These are phyloP conservation scores for Neopestalotiopsis sp. DNA, from an alignment of 2,329 filamentous ascomycete species.

Conservation along the genomic window DNA sequence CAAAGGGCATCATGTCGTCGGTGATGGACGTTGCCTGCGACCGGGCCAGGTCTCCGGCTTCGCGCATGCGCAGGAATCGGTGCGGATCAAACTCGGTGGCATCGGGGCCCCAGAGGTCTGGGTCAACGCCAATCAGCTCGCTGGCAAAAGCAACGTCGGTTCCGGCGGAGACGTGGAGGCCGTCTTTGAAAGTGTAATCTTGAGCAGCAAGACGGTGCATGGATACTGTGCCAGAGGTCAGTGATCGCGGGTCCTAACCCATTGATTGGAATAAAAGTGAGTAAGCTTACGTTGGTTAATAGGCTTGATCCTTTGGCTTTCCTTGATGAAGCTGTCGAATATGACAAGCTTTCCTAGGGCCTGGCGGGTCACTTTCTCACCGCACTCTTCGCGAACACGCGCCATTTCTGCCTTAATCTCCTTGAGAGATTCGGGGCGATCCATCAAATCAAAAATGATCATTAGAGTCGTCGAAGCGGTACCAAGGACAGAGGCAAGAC, in stretches of 20 bases:
- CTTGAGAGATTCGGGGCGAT: background rate
- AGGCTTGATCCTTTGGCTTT: background rate
- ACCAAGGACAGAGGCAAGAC: background rate
- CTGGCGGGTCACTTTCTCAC: background rate
- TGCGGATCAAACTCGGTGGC: background rate
- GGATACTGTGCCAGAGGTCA: background rate
- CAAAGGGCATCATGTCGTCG: background rate
- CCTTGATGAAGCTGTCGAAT: background rate
- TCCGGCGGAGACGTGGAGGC: background rate
- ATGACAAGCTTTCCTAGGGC: background rate
- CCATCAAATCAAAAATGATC: background rate
- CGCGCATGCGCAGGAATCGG: background rate
- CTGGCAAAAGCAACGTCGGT: background rate
- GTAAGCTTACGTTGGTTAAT: background rate
- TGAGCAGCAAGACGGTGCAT: background rate
- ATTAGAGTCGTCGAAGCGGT: background rate
- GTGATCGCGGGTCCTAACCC: background rate
- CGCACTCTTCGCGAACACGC: background rate
- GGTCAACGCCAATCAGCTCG: background rate
- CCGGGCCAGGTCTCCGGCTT: background rate
- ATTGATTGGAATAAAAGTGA: background rate
- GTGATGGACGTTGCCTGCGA: background rate
- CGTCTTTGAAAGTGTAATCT: background rate
- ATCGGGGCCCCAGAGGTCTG: background rate
- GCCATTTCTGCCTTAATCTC: background rate